Evolutionary conservation across 1,139 yeast genomes (phyloP).

Genomic region (Casaregolazyma suthepensis): DNA sequence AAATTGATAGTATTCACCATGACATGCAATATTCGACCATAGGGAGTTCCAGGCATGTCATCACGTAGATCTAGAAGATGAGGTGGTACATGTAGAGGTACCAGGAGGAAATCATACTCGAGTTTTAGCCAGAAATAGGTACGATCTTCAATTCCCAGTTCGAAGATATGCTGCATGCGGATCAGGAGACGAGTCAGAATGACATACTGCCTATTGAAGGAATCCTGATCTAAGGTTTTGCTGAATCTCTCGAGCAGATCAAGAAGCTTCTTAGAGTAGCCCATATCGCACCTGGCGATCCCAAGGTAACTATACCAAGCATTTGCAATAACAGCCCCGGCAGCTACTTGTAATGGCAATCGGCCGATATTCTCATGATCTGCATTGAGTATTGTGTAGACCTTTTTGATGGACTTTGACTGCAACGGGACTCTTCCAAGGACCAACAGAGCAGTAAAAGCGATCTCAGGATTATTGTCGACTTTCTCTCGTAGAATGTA

Average conservation of each 20-base stretch:
- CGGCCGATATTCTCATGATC: neutral
- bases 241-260: conserved; percentile 3
- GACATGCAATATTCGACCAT: conserved; percentile 11
- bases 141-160: neutral
- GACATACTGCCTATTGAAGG: conserved; percentile 9
- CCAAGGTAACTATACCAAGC: conserved; percentile 6
- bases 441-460: conserved; percentile 5
- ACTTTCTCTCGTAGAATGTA: neutral
- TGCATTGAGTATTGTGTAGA: neutral
- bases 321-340: conserved; percentile 9
- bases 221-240: neutral
- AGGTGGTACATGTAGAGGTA: conserved; percentile 11
- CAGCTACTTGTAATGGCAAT: conserved; percentile 2
- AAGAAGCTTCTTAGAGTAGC: neutral
- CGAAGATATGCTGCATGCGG: conserved; percentile 4
- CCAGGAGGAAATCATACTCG: conserved; percentile 12
- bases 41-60: conserved; percentile 12
- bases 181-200: conserved; percentile 8
- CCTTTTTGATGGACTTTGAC: neutral
- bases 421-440: conserved; percentile 8
- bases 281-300: neutral
- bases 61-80: conserved; percentile 12
- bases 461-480: conserved; percentile 1
- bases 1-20: conserved; percentile 11
- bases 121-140: conserved; percentile 9